These are phyloP conservation scores for Mycena kentingensis DNA, from an alignment of 768 basidiomycete species.

Conservation along the genomic window DNA sequence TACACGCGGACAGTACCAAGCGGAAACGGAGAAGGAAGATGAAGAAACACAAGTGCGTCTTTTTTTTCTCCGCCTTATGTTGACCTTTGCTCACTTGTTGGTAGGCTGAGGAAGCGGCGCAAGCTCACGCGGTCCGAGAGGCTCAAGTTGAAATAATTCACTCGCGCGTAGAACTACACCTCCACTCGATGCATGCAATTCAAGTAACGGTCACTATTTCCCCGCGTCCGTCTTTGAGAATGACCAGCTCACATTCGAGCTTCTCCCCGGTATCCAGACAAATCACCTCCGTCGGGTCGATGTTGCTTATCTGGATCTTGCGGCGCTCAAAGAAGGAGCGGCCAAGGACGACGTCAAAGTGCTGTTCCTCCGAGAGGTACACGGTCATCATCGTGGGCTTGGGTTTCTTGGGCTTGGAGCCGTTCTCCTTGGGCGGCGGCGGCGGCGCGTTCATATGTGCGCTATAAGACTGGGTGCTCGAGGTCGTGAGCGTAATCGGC, in stretches of 20 bases:
- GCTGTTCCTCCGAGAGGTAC: slow-evolving; percentile 90
- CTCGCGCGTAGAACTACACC: not conserved
- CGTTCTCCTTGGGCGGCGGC: slow-evolving; percentile 19
- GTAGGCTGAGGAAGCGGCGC: too few relatives aligned
- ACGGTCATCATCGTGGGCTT: slow-evolving; percentile 59
- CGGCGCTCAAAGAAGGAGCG: slow-evolving; percentile 82
- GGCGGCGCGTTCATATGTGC: slow-evolving; percentile 31
- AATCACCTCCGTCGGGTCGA: slow-evolving; percentile 87
- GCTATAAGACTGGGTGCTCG: slow-evolving; percentile 34
- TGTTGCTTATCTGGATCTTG: slow-evolving; percentile 76
- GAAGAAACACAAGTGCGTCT: slow-evolving; percentile 95
- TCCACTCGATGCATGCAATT: slow-evolving; percentile 4
- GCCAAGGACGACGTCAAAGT: slow-evolving; percentile 94
- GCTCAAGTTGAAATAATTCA: slow-evolving; percentile 37
- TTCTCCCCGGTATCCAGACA: slow-evolving; percentile 93
- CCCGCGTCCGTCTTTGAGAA: slow-evolving; percentile 77
- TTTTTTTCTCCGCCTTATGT: slow-evolving; percentile 5
- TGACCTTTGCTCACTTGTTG: slow-evolving; percentile 22
- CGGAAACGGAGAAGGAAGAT: slow-evolving; percentile 91
- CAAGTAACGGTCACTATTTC: slow-evolving; percentile 58
- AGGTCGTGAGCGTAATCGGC: slow-evolving; percentile 73
- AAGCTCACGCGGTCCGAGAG: slow-evolving; percentile 50
- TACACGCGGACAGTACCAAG: slow-evolving; percentile 83
- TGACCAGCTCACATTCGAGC: slow-evolving; percentile 88
- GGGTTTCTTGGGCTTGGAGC: slow-evolving; percentile 22